A percentile compares a stretch with the other conserved stretches of the same genome.
Evolutionary conservation across 768 basidiomycete species (phyloP).

Genomic region (Suillus sp.): DNA sequence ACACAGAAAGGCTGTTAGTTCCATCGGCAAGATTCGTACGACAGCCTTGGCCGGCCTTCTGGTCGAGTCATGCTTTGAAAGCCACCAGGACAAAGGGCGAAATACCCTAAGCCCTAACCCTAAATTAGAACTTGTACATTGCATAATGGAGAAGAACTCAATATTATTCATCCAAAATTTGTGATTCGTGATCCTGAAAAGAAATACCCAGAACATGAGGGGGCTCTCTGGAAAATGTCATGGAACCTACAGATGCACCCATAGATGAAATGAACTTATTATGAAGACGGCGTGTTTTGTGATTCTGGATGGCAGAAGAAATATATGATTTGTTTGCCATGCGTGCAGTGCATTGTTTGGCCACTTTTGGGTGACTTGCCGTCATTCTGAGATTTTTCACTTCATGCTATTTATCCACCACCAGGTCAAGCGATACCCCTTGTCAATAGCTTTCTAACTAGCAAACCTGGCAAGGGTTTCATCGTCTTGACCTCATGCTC

Average conservation of each 20-base stretch:
- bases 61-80: constrained; percentile 13
- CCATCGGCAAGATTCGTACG: constrained; percentile 2
- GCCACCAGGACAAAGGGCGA: constrained; percentile 8
- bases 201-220: constrained; percentile 12
- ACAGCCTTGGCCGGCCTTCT: constrained; percentile 10
- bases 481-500: constrained; percentile 61
- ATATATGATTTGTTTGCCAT: constrained; percentile 11
- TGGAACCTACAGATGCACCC: neutral
- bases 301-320: constrained; percentile 3
- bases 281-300: constrained; percentile 18
- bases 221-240: constrained; percentile 3
- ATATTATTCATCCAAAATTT: constrained; percentile 5
- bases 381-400: constrained; percentile 38
- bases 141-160: constrained; percentile 3
- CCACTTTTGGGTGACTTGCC: constrained; percentile 26
- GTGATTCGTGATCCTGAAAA: constrained; percentile 7
- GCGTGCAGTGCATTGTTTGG: constrained; percentile 36
- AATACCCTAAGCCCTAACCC: constrained; percentile 36
- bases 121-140: constrained; percentile 17
- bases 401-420: constrained; percentile 52
- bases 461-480: constrained; percentile 42
- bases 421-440: constrained; percentile 45
- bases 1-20: neutral
- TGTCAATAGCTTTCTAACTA: constrained; percentile 41
- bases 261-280: constrained; percentile 13